Percentiles rank a stretch among this genome's conserved stretches.
phyloP scores from a whole-genome alignment of 805 yeast species.

The Yamadazyma tumulicola region DNA sequence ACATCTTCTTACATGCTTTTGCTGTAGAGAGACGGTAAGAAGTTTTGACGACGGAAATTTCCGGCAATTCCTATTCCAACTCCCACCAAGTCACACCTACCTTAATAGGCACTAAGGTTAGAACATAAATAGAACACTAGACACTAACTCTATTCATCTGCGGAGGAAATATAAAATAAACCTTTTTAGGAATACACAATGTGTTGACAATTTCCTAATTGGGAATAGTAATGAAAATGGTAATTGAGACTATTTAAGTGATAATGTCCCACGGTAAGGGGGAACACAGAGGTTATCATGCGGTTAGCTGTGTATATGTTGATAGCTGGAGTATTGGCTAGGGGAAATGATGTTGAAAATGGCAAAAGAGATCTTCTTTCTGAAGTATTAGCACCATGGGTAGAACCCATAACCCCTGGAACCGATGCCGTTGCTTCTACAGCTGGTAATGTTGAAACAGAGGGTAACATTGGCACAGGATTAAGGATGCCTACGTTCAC shows the following conservation, averaged over 20 bases:
- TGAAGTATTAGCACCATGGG: conserved; percentile 3
- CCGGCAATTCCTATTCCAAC: neutral
- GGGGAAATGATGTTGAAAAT: neutral
- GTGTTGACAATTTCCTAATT: too few species aligned
- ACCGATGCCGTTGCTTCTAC: conserved; percentile 5
- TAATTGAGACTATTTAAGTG: too few species aligned
- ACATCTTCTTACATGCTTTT: conserved; percentile 64
- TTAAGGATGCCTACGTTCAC: conserved; percentile 1
- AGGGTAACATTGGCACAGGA: conserved; percentile 1
- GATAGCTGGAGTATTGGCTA: neutral
- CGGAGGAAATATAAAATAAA: too few species aligned
- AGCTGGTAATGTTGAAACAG: neutral
- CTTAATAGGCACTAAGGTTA: too few species aligned
- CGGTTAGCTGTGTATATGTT: neutral
- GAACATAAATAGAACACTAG: too few species aligned
- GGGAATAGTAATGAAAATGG: too few species aligned
- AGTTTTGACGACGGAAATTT: neutral
- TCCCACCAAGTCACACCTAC: too few species aligned
- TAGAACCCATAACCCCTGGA: conserved; percentile 3
- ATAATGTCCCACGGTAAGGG: too few species aligned
- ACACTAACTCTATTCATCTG: too few species aligned
- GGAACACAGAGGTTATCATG: too few species aligned
- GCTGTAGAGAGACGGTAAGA: conserved; percentile 69
- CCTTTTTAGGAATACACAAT: too few species aligned
- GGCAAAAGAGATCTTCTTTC: conserved; percentile 4